A percentile compares a stretch with the other conserved stretches of the same genome.
Conservation (phyloP, 768 basidiomycete genomes). For the Agaricus subrufescens region DNA sequence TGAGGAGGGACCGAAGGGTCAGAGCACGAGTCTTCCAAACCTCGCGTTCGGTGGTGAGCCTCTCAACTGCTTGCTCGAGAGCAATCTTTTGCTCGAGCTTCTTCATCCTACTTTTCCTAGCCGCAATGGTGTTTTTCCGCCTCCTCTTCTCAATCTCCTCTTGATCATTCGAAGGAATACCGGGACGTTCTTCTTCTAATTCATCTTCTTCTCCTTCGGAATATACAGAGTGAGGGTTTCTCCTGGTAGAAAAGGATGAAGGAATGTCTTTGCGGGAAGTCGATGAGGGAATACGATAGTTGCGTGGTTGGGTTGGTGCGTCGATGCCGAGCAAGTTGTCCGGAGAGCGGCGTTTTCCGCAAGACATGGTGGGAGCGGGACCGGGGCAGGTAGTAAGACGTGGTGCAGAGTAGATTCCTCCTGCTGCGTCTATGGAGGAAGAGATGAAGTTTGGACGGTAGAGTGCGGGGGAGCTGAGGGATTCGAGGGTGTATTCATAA, state of each 20-base stretch:
- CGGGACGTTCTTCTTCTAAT: constrained; percentile 34
- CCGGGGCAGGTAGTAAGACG: constrained; percentile 1
- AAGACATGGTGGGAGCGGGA: constrained; percentile 16
- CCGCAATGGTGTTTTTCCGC: constrained; percentile 81
- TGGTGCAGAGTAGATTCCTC: constrained; percentile 3
- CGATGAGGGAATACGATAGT: constrained; percentile 65
- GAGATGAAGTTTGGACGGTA: constrained; percentile 10
- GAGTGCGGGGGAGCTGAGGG: constrained; percentile 11
- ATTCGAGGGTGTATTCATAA: constrained; percentile 17
- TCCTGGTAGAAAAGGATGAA: constrained; percentile 64
- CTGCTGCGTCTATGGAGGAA: constrained; percentile 9
- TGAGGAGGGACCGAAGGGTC: constrained; percentile 47
- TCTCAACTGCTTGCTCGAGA: constrained; percentile 54
- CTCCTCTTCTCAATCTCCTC: constrained; percentile 78
- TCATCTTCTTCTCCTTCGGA: constrained; percentile 53
- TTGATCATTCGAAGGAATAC: constrained; percentile 41
- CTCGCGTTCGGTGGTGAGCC: constrained; percentile 53
- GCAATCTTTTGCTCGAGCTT: constrained; percentile 67
- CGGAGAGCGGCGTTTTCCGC: constrained; percentile 58
- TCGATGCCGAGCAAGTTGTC: constrained; percentile 61
- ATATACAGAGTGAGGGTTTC: constrained; percentile 26
- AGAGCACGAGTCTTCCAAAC: constrained; percentile 56
- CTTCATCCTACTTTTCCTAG: constrained; percentile 71
- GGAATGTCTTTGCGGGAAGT: constrained; percentile 82
- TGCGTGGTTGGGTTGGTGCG: constrained; percentile 76